Evolutionary conservation across 75 land plant genomes (phyloP).

Genomic region (Cupressus sempervirens): DNA sequence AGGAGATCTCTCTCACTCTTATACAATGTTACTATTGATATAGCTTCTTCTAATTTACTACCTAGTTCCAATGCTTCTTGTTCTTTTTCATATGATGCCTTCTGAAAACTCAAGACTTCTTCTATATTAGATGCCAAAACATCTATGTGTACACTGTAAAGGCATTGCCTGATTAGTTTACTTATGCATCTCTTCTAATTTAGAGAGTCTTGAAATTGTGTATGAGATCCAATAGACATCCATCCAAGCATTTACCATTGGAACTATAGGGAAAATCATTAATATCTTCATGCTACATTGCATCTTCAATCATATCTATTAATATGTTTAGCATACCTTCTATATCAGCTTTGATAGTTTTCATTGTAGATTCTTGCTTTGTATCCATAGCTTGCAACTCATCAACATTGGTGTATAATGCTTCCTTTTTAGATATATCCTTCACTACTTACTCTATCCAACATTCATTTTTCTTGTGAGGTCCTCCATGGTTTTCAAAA

Average conservation of each 20-base stretch:
- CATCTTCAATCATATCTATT: conserved; percentile 27
- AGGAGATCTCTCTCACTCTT: conserved; percentile 35
- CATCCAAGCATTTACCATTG: conserved; percentile 24
- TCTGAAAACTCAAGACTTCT: conserved; percentile 14
- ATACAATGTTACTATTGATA: conserved; percentile 14
- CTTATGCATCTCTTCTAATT: neutral
- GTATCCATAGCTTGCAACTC: conserved; percentile 33
- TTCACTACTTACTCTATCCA: conserved; percentile 21
- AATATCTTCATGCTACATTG: conserved; percentile 20
- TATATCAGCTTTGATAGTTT: conserved; percentile 9
- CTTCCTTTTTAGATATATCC: conserved; percentile 25
- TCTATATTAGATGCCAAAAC: conserved; percentile 15
- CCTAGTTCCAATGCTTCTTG: conserved; percentile 12
- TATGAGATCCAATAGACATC: conserved; percentile 30
- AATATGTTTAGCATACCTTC: conserved; percentile 36
- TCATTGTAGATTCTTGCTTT: conserved; percentile 13
- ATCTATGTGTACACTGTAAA: neutral
- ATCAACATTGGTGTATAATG: conserved; percentile 24
- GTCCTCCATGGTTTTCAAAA: conserved; percentile 32
- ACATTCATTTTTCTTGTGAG: conserved; percentile 26
- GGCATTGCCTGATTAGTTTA: conserved; percentile 12
- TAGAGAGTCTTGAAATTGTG: conserved; percentile 20
- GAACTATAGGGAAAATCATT: conserved; percentile 14
- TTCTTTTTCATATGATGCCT: conserved; percentile 16
- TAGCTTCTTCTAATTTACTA: conserved; percentile 37